Conservation (phyloP, 805 yeast genomes). For the Candida parachauliodes region DNA sequence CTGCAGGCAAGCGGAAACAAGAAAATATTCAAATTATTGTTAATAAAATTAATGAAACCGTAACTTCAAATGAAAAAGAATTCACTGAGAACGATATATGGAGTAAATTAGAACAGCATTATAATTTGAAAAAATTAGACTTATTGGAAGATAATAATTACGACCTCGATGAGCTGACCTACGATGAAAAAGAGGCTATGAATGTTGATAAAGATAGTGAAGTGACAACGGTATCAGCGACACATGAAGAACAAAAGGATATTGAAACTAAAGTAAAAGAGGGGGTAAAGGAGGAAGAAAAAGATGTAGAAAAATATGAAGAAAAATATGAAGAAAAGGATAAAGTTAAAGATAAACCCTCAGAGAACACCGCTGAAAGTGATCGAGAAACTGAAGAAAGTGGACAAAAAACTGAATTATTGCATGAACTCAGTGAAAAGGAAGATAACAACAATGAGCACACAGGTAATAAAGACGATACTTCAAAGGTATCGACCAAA, state of each 20-base stretch:
- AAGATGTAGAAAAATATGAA: conserved; percentile 3
- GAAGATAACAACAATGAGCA: too few relatives aligned
- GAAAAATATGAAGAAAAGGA: conserved; percentile 10
- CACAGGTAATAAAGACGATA: neutral
- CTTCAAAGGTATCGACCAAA: neutral
- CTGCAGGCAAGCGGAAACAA: conserved; percentile 55
- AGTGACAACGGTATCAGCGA: conserved; percentile 9
- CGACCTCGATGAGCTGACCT: conserved; percentile 4
- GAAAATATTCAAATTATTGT: conserved; percentile 41
- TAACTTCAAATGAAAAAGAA: conserved; percentile 14
- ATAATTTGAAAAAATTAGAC: conserved; percentile 58
- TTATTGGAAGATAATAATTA: conserved; percentile 38
- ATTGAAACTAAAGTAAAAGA: conserved; percentile 8
- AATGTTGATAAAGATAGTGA: conserved; percentile 11
- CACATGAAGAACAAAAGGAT: conserved; percentile 8
- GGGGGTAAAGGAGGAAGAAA: conserved; percentile 12
- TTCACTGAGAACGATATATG: conserved; percentile 52
- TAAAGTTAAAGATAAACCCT: conserved; percentile 19
- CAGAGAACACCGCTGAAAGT: conserved; percentile 1
- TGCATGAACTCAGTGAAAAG: conserved; percentile 8
- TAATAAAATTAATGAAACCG: conserved; percentile 32
- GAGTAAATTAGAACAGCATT: conserved; percentile 50
- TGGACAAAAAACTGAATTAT: neutral
- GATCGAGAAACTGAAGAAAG: neutral
- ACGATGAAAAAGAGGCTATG: conserved; percentile 7